phyloP scores from a whole-genome alignment of 2,329 filamentous ascomycete species.

The Coleophoma crateriformis region DNA sequence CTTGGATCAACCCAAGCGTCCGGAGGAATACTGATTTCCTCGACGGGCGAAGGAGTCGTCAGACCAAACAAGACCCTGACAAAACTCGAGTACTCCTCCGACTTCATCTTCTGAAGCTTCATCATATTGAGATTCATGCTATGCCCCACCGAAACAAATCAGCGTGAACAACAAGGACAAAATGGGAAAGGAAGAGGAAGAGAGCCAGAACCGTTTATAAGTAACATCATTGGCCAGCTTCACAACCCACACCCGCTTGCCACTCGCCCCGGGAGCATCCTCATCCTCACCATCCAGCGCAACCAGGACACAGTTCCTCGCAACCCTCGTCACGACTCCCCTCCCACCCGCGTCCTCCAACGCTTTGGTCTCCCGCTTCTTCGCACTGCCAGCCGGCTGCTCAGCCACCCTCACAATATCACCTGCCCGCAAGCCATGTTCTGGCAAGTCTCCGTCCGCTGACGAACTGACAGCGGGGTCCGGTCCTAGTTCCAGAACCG shows the following conservation, averaged over 20 bases:
- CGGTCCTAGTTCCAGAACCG: constrained; percentile 71
- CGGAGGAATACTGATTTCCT: constrained; percentile 30
- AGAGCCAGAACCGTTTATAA: constrained; percentile 35
- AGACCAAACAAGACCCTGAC: constrained; percentile 59
- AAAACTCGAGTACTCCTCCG: constrained; percentile 53
- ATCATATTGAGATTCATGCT: constrained; percentile 62
- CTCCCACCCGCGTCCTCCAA: constrained; percentile 62
- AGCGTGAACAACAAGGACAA: background rate
- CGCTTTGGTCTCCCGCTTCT: constrained; percentile 63
- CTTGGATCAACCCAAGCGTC: constrained; percentile 57
- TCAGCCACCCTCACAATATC: constrained; percentile 75
- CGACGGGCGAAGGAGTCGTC: constrained; percentile 44
- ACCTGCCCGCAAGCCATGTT: constrained; percentile 70
- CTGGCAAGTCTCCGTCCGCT: constrained; percentile 49
- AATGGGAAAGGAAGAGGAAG: background rate
- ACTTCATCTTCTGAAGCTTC: constrained; percentile 50
- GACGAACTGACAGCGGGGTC: constrained; percentile 56
- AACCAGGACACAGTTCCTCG: constrained; percentile 53
- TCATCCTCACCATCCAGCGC: constrained; percentile 64
- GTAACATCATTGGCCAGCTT: constrained; percentile 67
- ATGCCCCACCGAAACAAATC: constrained; percentile 21
- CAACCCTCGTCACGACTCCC: constrained; percentile 65
- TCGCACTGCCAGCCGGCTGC: constrained; percentile 59
- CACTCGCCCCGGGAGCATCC: constrained; percentile 29
- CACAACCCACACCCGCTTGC: constrained; percentile 52